Base-by-base conservation (phyloP, 768 basidiomycete genomes). In the Mycena olivaceomarginata region DNA sequence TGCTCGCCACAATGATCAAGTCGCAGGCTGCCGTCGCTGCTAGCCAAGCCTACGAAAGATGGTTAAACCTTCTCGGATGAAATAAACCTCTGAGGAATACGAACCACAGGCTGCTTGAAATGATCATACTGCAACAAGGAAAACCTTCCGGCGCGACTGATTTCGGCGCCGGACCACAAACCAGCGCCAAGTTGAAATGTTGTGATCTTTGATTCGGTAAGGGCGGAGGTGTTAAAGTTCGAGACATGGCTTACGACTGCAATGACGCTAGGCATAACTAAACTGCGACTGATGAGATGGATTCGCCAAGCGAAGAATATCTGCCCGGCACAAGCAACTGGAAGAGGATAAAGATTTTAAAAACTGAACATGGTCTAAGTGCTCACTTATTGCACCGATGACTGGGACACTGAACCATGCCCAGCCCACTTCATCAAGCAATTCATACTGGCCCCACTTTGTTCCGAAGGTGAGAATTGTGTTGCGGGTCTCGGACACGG, bases 301-400 rank as follows among this genome's bases (percentile, higher is more conserved):
- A 83, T 81, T 20, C 82, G 80, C 73, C 80, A 83, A 0, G 80
- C 81, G 66, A 81, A 83, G 62, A 81, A 83, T 0, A 80, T n/a
- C 37, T 83, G 82, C 2, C 80, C 81, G 9, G 69, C 67, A 51
- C 74, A 77, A 18, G 77, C 77, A 25, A 81, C 82, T 83, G 51
- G 45, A 51, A 25, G 4, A 22, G 18, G 1, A n/a, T 37, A 13
- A n/a, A 25, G 53, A 18, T 37, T 39, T 56, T 63, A 22, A 13
- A 51, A 60, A 18, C 22, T 5, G 11, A 31, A 43, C 45, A 65
- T 65, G 16, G 43, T 15, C n/a, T 4, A 8, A 20, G 18, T 6
- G 66, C 74, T 63, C 60, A 81, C 79, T 76, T 8, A 67, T 31
- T 2, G 72, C 51, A 0, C 75, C 77, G n/a, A 80, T 65, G 2